Base-by-base conservation (phyloP, 106 monocot genomes). In the Chionographis japonica region DNA sequence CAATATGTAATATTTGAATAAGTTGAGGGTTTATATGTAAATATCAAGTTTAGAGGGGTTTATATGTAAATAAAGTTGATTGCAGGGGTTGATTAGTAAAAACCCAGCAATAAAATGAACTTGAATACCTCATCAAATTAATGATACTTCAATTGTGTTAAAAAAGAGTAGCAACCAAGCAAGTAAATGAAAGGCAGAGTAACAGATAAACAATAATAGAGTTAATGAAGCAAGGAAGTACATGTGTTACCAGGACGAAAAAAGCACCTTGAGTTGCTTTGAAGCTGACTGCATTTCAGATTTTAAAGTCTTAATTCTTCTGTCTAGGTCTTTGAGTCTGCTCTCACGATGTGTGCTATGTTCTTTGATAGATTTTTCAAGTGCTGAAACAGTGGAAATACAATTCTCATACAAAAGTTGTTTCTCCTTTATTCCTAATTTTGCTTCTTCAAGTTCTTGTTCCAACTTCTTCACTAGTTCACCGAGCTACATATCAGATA, bases 251-350 rank as follows among this genome's bases (percentile, higher is more conserved):
- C 51, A 75, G 3, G 36, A 58, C 52, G 36, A 68, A 56, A 40
- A 20, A 12, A 38, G n/a, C 60, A 98, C 98, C 98, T 98, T 98
- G 15, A 93, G 81, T 50, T 78, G 71, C 76, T 83, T 93, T 68
- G 83, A 83, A 57, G 75, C 65, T 53, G 86, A 87, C 61, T 93
- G 89, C 83, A 90, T 70, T 58, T 90, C 85, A 42, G 87, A 72
- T 78, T 93, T 98, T 18, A 90, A 11, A 43, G 61, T 56, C 70
- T 98, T 98, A 54, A 98, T 98, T 15, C 54, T 75, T 63, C 77
- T 93, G 5, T 93, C 90, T 9, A 98, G 75, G 65, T 87, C 77
- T 68, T 83, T 88, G 39, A 98, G 87, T 68, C 84, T 85, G 18
- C 27, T 61, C 50, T 93, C 90, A 40, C 93, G 92, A 14, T 87